These are phyloP conservation scores for Pestalotiopsis sp. DNA, from an alignment of 2,329 filamentous ascomycete species.

Conservation along the genomic window DNA sequence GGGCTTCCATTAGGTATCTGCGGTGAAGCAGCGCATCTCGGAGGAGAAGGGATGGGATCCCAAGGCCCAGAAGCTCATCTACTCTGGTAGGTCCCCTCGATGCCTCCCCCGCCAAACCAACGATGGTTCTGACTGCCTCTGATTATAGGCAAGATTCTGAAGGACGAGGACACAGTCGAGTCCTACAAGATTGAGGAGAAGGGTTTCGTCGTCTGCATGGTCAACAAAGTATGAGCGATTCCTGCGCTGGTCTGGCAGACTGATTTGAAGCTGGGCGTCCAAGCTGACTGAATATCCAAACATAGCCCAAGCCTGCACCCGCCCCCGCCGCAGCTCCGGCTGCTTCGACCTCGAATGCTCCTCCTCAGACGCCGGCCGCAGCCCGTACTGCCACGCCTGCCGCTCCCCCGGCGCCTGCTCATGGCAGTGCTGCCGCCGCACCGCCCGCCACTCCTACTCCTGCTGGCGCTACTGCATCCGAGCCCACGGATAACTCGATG, in stretches of 20 bases:
- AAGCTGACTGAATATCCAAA: conserved; percentile 15
- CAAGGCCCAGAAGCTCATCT: conserved; percentile 92
- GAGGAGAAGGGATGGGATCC: conserved; percentile 94
- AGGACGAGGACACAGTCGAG: conserved; percentile 95
- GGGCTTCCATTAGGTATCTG: conserved; percentile 65
- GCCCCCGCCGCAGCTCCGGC: conserved; percentile 44
- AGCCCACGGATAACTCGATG: conserved; percentile 61
- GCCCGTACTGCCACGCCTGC: conserved; percentile 52
- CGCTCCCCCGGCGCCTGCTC: conserved; percentile 51
- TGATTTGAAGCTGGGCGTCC: conserved; percentile 7
- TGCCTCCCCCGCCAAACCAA: too few relatives aligned
- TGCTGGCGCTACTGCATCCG: conserved; percentile 51
- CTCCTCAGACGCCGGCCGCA: conserved; percentile 65
- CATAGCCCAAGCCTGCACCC: conserved; percentile 72
- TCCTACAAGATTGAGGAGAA: conserved; percentile 99
- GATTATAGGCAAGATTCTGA: conserved; percentile 85
- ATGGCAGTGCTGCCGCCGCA: conserved; percentile 47
- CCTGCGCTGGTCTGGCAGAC: conserved; percentile 7
- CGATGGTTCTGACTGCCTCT: not conserved
- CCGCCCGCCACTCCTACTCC: conserved; percentile 57
- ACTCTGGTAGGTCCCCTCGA: conserved; percentile 72
- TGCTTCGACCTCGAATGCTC: conserved; percentile 57
- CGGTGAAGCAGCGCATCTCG: conserved; percentile 90
- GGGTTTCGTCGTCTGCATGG: conserved; percentile 98
- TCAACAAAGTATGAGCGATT: conserved; percentile 78